A percentile compares a stretch with the other conserved stretches of the same genome.
Evolutionary conservation across 257 asterid species (phyloP).

Genomic region (Nicotiana otophora): DNA sequence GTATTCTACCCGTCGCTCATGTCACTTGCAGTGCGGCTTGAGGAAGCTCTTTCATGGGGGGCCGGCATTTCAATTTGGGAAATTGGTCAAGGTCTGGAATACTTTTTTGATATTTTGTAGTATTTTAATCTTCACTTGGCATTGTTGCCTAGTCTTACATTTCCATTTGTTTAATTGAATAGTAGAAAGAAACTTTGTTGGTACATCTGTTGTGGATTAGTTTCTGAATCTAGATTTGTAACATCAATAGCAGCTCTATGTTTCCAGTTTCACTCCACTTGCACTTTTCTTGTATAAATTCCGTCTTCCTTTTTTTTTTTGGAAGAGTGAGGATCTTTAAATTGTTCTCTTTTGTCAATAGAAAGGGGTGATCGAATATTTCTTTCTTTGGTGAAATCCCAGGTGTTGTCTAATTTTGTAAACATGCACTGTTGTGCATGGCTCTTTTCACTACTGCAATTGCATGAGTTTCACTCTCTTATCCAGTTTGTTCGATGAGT

Average conservation of each 20-base stretch:
- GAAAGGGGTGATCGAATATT: background rate
- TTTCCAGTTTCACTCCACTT: background rate
- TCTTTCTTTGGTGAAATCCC: background rate
- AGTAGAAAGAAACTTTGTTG: background rate
- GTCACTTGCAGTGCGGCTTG: conserved; percentile 65
- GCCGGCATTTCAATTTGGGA: conserved; percentile 96
- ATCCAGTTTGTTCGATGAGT: background rate
- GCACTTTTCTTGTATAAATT: background rate
- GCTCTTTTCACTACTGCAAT: background rate
- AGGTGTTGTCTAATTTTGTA: background rate
- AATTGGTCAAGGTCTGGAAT: conserved; percentile 90
- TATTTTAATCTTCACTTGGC: background rate
- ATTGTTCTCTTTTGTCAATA: background rate
- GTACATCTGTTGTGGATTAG: background rate
- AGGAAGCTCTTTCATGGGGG: conserved; percentile 74
- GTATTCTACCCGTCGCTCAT: conserved; percentile 76
- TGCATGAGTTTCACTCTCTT: background rate
- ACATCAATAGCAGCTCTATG: background rate
- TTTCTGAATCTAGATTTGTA: background rate
- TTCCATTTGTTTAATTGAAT: background rate
- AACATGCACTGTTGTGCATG: background rate
- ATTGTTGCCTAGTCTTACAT: background rate
- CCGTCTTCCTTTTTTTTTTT: background rate
- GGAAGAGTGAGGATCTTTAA: background rate
- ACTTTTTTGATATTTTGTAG: conserved; percentile 66